phyloP scores from a whole-genome alignment of 345 rosid species.

The Hypericum androsaemum region DNA sequence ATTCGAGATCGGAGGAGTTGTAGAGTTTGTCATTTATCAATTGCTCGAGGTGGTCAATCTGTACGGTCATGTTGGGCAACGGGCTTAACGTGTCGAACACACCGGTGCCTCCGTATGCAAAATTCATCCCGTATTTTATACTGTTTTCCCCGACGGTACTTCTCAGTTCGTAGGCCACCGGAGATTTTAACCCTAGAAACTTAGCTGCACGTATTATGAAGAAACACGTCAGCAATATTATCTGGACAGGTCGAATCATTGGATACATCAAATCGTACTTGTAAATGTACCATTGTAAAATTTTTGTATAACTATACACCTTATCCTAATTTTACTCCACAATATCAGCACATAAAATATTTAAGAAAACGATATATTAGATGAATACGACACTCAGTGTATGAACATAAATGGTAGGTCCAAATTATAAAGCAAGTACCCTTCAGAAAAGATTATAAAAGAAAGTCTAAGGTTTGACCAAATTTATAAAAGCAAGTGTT shows the following conservation, averaged over 20 bases:
- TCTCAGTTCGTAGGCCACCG: constrained; percentile 51
- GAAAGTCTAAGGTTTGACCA: too few relatives aligned
- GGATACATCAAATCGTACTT: too few relatives aligned
- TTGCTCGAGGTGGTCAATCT: constrained; percentile 44
- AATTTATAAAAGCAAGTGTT: too few relatives aligned
- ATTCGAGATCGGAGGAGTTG: constrained; percentile 21
- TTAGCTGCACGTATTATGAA: constrained; percentile 52
- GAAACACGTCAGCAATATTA: background rate
- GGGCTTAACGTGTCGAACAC: constrained; percentile 41
- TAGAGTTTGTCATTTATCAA: constrained; percentile 29
- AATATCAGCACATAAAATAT: too few relatives aligned
- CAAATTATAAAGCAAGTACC: too few relatives aligned
- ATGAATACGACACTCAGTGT: too few relatives aligned
- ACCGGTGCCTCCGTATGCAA: constrained; percentile 78
- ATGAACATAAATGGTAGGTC: too few relatives aligned
- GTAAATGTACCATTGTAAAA: too few relatives aligned
- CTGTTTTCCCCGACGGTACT: constrained; percentile 15
- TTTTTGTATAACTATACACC: too few relatives aligned
- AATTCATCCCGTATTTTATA: constrained; percentile 55
- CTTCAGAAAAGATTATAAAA: too few relatives aligned
- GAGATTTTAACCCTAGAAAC: constrained; percentile 51
- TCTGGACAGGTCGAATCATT: background rate
- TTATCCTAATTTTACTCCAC: too few relatives aligned
- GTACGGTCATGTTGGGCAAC: constrained; percentile 65
- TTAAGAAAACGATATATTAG: too few relatives aligned